Evolutionary conservation across 2,329 filamentous ascomycete species (phyloP), one percentile per base, ranked within the genome.

Genomic region (Sporothrix schenckii): DNA sequence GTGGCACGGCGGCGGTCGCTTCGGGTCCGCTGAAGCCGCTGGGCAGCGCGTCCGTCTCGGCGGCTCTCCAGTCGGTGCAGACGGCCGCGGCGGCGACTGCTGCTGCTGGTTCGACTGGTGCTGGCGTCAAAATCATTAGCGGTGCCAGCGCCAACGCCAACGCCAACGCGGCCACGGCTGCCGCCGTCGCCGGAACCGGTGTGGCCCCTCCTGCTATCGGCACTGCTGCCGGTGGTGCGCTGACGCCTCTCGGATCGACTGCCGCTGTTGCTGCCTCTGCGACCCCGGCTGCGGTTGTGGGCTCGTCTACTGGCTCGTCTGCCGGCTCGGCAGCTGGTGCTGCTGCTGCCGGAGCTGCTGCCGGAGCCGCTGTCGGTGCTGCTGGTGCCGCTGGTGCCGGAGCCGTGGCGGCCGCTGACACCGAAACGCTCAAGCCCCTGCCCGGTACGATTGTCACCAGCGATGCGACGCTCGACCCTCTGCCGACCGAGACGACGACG

Each of bases 21-120:
- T 47, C 67, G 14, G 71, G 67, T 14, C 6, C 65, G 16, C 69
- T 73, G 24, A 73, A 72, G 72, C 69, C 71, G 16, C 72, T 72
- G 13, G 69, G 69, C 47, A 69, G 70, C 21, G 70, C 41, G 4
- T 39, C 56, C 3, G 53, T 47, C n/a, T 54, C 54, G 4, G 67
- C 44, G 1, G 10, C 44, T 24, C 41, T 49, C 44, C 54, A 61
- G 30, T 49, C 53, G 21, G 34, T 50, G 9, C n/a, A 49, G 34
- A 27, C 65, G 7, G 50, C 27, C 1, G 44, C 63, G 9, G 47
- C 63, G 3, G 65, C 27, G 9, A 27, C 9, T 4, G 34, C 49
- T 1, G 65, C 65, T 14, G 10, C 30, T 11, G 49, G 16, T 13
- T 27, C 44, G 11, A 19, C 11, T 19, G 65, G 30, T n/a, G 49